phyloP scores from a whole-genome alignment of 2,329 filamentous ascomycete species.

The Verticillium isaacii region DNA sequence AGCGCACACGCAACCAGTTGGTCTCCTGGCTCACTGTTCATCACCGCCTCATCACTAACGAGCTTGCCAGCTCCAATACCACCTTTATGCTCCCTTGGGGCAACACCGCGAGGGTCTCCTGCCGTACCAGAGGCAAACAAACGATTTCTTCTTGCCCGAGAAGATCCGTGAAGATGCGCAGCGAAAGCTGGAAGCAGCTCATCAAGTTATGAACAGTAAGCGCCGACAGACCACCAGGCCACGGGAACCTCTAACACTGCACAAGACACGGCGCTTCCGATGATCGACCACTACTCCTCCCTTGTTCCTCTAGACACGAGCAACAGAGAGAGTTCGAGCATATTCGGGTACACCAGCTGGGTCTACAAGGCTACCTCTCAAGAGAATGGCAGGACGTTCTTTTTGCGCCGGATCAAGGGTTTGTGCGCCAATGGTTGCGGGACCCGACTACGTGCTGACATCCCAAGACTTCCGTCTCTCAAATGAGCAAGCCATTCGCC shows the following conservation, averaged over 20 bases:
- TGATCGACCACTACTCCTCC: slow-evolving; percentile 86
- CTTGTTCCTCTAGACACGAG: slow-evolving; percentile 83
- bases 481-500: slow-evolving; percentile 82
- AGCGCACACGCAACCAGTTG: slow-evolving; percentile 55
- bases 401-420: slow-evolving; percentile 80
- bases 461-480: slow-evolving; percentile 71
- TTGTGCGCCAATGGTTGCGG: slow-evolving; percentile 12
- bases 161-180: slow-evolving; percentile 83
- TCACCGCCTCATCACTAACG: too few relatives aligned
- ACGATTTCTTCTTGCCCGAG: slow-evolving; percentile 90
- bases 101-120: slow-evolving; percentile 76
- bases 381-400: slow-evolving; percentile 87
- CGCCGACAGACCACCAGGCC: slow-evolving; percentile 6
- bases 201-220: slow-evolving; percentile 77
- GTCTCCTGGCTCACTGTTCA: slow-evolving; percentile 13
- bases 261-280: slow-evolving; percentile 60
- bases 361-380: slow-evolving; percentile 89
- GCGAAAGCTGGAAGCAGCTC: slow-evolving; percentile 78
- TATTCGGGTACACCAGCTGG: slow-evolving; percentile 89
- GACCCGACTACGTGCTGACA: slow-evolving; percentile 7
- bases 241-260: too few relatives aligned
- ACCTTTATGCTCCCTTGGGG: slow-evolving; percentile 85
- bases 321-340: slow-evolving; percentile 69
- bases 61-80: slow-evolving; percentile 66
- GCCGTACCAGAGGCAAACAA: slow-evolving; percentile 78